Percentiles rank a stretch among this genome's conserved stretches.
phyloP scores from a whole-genome alignment of 768 basidiomycete genomes.

The Rhizopogon vesiculosus region DNA sequence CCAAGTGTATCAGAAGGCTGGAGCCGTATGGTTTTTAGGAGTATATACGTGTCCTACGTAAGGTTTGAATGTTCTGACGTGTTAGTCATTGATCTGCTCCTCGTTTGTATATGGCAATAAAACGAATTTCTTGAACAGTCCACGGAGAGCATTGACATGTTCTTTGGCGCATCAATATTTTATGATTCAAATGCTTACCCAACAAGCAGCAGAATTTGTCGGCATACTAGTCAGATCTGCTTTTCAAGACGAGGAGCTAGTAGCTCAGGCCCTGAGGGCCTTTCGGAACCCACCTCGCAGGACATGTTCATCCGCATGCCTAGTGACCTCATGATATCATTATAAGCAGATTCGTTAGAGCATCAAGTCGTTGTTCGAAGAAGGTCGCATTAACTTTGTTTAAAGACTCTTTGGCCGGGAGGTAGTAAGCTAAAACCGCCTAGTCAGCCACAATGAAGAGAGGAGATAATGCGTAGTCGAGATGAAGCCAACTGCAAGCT shows the following conservation, averaged over 20 bases:
- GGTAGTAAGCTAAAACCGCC: conserved; percentile 68
- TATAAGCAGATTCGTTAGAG: conserved; percentile 84
- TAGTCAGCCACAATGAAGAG: conserved; percentile 60
- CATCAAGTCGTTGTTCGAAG: conserved; percentile 57
- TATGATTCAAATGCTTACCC: too few species aligned
- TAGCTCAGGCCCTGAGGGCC: conserved; percentile 71
- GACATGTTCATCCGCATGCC: conserved; percentile 69
- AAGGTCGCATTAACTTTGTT: conserved; percentile 69
- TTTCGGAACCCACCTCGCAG: conserved; percentile 63
- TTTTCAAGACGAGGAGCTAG: conserved; percentile 78
- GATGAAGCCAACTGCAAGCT: too few species aligned
- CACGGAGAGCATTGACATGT: conserved; percentile 90
- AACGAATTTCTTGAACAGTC: too few species aligned
- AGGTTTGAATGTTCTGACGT: too few species aligned
- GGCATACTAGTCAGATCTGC: conserved; percentile 60
- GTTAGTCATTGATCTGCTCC: too few species aligned
- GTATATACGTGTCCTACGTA: too few species aligned
- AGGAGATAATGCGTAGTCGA: conserved; percentile 76
- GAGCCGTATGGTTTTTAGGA: too few species aligned
- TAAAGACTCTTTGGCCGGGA: conserved; percentile 83
- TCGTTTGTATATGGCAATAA: too few species aligned
- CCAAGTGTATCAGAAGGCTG: too few species aligned
- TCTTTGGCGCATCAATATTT: conserved; percentile 93
- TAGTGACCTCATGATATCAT: conserved; percentile 46
- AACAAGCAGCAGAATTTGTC: too few species aligned